Percentiles rank a stretch among this genome's conserved stretches.
These are phyloP conservation scores for Zea luxurians DNA, from an alignment of 176 grass and related monocot species.

Conservation along the genomic window DNA sequence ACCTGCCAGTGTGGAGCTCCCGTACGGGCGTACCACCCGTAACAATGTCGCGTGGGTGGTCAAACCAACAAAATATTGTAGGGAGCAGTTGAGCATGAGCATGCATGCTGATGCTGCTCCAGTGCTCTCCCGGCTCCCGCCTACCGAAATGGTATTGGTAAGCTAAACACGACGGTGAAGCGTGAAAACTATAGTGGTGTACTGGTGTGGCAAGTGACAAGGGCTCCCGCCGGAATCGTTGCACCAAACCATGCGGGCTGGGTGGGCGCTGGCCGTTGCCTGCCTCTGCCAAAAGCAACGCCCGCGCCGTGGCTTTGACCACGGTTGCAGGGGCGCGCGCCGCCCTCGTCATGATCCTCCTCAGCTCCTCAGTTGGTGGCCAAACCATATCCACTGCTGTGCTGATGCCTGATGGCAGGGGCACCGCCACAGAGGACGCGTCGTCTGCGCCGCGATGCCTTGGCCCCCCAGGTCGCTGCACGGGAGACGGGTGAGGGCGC, in stretches of 20 bases:
- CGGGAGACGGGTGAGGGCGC: constrained; percentile 23
- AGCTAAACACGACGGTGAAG: background rate
- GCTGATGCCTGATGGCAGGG: background rate
- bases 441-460: background rate
- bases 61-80: background rate
- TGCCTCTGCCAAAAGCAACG: constrained; percentile 13
- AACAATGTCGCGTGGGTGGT: background rate
- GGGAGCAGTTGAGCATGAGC: background rate
- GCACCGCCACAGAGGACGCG: background rate
- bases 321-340: background rate
- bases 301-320: constrained; percentile 29
- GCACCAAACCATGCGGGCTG: constrained; percentile 44
- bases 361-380: constrained; percentile 37
- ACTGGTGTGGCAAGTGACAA: background rate
- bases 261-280: background rate
- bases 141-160: constrained; percentile 1
- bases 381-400: constrained; percentile 33
- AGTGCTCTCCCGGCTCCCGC: background rate
- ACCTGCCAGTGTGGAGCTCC: background rate
- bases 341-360: background rate
- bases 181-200: background rate
- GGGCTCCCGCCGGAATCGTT: constrained; percentile 27
- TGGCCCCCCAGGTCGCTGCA: constrained; percentile 7
- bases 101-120: background rate
- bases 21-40: background rate